Conservation (phyloP, 345 rosid genomes). For the Geranium brycei region DNA sequence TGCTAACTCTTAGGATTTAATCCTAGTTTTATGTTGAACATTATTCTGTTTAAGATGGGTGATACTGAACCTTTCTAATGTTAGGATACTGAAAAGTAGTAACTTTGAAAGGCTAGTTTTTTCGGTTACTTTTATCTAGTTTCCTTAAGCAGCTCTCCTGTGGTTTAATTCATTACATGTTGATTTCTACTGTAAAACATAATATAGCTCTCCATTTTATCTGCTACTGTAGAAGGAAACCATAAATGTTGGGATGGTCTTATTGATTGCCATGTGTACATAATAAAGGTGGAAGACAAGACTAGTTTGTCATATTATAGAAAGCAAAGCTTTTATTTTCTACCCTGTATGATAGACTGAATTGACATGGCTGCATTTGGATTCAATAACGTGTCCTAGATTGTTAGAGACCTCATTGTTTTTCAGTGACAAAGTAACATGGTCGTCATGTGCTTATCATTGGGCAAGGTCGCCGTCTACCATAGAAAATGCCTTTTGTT, state of each 20-base stretch:
- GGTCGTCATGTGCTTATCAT: conserved; percentile 22
- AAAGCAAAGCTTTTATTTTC: background rate
- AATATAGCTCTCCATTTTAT: background rate
- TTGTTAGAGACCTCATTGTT: conserved; percentile 4
- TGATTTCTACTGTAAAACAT: no score
- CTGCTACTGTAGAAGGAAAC: no score
- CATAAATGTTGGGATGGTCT: no score
- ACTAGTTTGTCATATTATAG: background rate
- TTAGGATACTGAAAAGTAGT: no score
- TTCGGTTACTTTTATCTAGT: no score
- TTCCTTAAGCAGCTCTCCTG: no score
- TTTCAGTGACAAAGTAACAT: conserved; percentile 18
- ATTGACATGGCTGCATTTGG: background rate
- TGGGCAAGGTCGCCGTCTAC: conserved; percentile 4
- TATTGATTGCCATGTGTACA: background rate
- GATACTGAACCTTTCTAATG: no score
- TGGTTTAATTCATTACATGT: no score
- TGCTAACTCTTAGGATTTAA: no score
- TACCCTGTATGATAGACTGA: background rate
- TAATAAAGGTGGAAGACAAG: background rate
- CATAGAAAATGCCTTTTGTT: background rate
- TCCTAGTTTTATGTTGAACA: no score
- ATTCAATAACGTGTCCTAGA: background rate
- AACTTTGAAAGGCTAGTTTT: no score
- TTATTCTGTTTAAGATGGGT: no score